Conservation (phyloP, 495 filamentous ascomycete genomes). For the Gamarada debralockiae region DNA sequence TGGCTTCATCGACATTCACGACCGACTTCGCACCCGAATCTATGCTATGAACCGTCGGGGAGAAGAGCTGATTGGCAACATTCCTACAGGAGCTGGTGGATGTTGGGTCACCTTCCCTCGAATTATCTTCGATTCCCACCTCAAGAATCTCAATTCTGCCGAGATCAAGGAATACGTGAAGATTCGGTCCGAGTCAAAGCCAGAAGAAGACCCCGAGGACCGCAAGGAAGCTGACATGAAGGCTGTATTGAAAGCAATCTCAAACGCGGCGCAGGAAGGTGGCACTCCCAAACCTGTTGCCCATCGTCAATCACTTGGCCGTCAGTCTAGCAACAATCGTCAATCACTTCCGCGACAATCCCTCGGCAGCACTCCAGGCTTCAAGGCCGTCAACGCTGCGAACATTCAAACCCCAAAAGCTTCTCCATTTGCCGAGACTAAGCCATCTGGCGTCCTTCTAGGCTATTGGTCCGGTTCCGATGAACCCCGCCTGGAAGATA, state of each 20-base stretch:
- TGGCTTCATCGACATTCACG: slow-evolving; percentile 50
- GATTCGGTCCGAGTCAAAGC: slow-evolving; percentile 34
- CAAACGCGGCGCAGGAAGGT: slow-evolving; percentile 21
- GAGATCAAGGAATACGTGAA: slow-evolving; percentile 54
- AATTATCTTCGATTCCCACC: slow-evolving; percentile 45
- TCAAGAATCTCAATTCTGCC: slow-evolving; percentile 40
- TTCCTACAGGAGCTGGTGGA: slow-evolving; percentile 48
- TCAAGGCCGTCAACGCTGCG: slow-evolving; percentile 24
- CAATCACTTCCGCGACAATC: slow-evolving; percentile 33
- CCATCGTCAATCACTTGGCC: slow-evolving; percentile 15
- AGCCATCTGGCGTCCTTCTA: slow-evolving; percentile 43
- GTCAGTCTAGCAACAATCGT: slow-evolving; percentile 23
- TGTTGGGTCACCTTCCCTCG: slow-evolving; percentile 53
- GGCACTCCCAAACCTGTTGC: slow-evolving; percentile 16
- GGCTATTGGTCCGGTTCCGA: slow-evolving; percentile 46
- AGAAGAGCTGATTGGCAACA: slow-evolving; percentile 31
- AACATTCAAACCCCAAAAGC: slow-evolving; percentile 18
- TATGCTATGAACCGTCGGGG: slow-evolving; percentile 35
- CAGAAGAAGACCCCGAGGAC: slow-evolving; percentile 29
- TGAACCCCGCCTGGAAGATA: slow-evolving; percentile 32
- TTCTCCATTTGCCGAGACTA: slow-evolving; percentile 28
- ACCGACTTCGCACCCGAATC: slow-evolving; percentile 49
- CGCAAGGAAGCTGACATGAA: slow-evolving; percentile 26
- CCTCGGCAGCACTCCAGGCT: slow-evolving; percentile 11
- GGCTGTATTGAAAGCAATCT: slow-evolving; percentile 37